Conservation (phyloP, 768 basidiomycete genomes). For the Kwoniella heveanensis region DNA sequence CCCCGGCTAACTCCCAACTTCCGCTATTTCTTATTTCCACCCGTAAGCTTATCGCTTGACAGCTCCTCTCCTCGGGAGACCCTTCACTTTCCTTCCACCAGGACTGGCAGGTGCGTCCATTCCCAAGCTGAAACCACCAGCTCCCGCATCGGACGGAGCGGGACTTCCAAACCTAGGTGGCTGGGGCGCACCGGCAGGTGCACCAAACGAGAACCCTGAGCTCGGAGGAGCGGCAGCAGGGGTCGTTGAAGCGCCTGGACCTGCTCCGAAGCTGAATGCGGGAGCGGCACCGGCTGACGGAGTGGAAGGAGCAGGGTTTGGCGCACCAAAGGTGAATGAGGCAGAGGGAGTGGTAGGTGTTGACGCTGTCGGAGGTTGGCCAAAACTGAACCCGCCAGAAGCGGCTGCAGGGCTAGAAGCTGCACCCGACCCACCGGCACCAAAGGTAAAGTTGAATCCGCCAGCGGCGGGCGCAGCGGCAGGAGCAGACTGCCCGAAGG, state of each 20-base stretch:
- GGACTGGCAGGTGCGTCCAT: slow-evolving; percentile 22
- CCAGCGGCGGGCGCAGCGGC: slow-evolving; percentile 6
- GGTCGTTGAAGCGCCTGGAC: slow-evolving; percentile 7
- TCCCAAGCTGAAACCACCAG: slow-evolving; percentile 25
- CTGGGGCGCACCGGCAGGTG: slow-evolving; percentile 3
- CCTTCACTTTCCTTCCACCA: slow-evolving; percentile 22
- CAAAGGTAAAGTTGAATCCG: slow-evolving; percentile 20
- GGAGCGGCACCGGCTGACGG: neutral
- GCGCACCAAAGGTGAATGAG: slow-evolving; percentile 9
- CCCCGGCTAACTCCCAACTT: no score
- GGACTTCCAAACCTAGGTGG: slow-evolving; percentile 27
- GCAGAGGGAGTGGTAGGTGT: slow-evolving; percentile 1
- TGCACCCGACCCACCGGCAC: slow-evolving; percentile 5
- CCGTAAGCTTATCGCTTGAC: slow-evolving; percentile 17
- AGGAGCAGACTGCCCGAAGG: slow-evolving; percentile 12
- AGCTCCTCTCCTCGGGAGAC: slow-evolving; percentile 21
- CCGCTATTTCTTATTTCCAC: no score
- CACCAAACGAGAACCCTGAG: slow-evolving; percentile 20
- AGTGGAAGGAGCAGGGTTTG: slow-evolving; percentile 2
- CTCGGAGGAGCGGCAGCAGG: slow-evolving; percentile 18
- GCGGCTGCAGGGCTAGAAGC: slow-evolving; percentile 11
- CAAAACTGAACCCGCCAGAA: slow-evolving; percentile 20
- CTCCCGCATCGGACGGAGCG: slow-evolving; percentile 4
- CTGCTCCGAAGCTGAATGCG: slow-evolving; percentile 12
- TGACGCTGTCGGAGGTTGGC: slow-evolving; percentile 7